A percentile compares a stretch with the other conserved stretches of the same genome.
Evolutionary conservation across 2,329 filamentous ascomycete genomes (phyloP).

Genomic region (Talaromyces sp.): DNA sequence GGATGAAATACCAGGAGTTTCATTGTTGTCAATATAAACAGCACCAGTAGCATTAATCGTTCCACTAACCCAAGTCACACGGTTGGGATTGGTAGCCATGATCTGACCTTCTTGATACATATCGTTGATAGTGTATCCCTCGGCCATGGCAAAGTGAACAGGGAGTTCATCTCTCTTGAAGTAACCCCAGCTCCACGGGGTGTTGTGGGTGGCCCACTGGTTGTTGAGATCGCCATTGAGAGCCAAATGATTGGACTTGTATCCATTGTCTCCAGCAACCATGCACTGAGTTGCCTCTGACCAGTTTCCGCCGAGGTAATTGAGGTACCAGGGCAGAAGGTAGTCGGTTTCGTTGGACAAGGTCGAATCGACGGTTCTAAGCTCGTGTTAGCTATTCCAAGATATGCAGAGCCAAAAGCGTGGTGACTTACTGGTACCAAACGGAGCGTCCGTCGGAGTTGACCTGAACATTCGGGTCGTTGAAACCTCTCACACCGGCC

Average conservation of each 20-base stretch:
- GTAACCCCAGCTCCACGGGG: constrained; percentile 55
- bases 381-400: background rate
- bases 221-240: constrained; percentile 54
- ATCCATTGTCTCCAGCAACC: constrained; percentile 53
- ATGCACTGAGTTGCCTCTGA: constrained; percentile 56
- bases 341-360: constrained; percentile 41
- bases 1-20: constrained; percentile 43
- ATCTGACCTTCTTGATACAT: constrained; percentile 57
- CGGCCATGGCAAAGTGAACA: constrained; percentile 55
- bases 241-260: constrained; percentile 53
- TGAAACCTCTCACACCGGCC: constrained; percentile 56
- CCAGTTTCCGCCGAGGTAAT: constrained; percentile 54
- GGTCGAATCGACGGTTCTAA: constrained; percentile 38
- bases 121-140: constrained; percentile 56
- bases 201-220: constrained; percentile 56
- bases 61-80: constrained; percentile 53
- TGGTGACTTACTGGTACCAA: constrained; percentile 46
- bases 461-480: constrained; percentile 56
- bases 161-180: constrained; percentile 55
- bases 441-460: constrained; percentile 48
- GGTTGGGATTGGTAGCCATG: constrained; percentile 55
- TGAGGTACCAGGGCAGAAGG: constrained; percentile 56
- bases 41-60: constrained; percentile 52
- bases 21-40: constrained; percentile 53
- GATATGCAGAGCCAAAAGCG: background rate